phyloP scores from a whole-genome alignment of 192 early-diverging fungal genomes.

The Backusella mclennaniae region DNA sequence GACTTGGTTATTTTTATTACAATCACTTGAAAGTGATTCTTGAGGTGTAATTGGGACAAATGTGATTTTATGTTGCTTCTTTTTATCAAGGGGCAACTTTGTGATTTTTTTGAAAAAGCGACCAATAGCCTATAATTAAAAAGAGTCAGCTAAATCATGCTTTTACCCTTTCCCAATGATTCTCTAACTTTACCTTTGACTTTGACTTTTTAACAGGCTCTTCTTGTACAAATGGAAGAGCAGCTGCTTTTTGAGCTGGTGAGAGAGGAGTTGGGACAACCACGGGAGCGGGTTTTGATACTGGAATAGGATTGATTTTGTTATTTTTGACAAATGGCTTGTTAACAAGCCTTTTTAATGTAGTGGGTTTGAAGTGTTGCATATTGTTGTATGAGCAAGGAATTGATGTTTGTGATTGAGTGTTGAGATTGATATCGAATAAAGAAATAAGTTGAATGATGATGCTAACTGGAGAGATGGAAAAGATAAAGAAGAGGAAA shows the following conservation, averaged over 20 bases:
- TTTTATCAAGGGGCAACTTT: neutral
- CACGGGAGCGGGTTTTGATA: neutral
- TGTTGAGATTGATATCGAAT: neutral
- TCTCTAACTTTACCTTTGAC: slow-evolving; percentile 4
- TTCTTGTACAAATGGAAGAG: neutral
- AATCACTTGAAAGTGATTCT: slow-evolving; percentile 2
- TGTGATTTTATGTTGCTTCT: slow-evolving; percentile 10
- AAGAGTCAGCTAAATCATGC: slow-evolving; percentile 2
- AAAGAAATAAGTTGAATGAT: neutral
- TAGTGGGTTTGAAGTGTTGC: neutral
- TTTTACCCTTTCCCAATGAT: neutral
- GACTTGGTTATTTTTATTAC: neutral
- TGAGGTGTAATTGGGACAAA: neutral
- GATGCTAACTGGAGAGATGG: neutral
- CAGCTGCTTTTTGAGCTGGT: slow-evolving; percentile 10
- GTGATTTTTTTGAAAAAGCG: slow-evolving; percentile 8
- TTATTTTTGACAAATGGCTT: neutral
- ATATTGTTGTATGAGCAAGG: slow-evolving; percentile 2
- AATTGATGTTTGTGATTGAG: neutral
- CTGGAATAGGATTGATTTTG: neutral
- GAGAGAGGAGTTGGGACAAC: neutral
- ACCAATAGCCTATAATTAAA: neutral
- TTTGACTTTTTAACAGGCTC: neutral
- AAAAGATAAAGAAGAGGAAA: neutral
- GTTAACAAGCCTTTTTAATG: slow-evolving; percentile 1